Evolutionary conservation across 164 flowering plant genomes (phyloP).

Genomic region (Chimonanthus praecox): DNA sequence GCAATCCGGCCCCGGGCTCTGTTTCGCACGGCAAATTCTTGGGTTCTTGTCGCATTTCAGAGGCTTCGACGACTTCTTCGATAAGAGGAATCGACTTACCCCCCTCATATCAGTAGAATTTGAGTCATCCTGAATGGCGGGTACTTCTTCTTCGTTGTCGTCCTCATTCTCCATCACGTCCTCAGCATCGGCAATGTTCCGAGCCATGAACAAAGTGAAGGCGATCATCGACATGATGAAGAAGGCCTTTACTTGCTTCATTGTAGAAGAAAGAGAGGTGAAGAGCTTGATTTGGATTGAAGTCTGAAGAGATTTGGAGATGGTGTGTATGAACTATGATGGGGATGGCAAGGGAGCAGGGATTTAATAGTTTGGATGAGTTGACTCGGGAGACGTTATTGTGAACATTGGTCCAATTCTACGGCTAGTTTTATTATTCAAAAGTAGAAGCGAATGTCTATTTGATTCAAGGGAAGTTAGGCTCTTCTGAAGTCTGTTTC

Average conservation of each 20-base stretch:
- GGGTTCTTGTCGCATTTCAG: conserved; percentile 18
- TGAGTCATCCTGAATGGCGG: neutral
- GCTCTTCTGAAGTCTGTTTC: neutral
- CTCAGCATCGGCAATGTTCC: neutral
- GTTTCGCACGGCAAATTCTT: conserved; percentile 16
- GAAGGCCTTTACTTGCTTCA: conserved; percentile 4
- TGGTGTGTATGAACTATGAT: neutral
- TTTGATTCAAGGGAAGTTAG: neutral
- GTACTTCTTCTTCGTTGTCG: neutral
- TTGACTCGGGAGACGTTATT: neutral
- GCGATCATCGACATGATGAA: neutral
- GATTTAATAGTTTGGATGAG: neutral
- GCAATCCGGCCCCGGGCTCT: conserved; percentile 26
- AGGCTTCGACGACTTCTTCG: too few species aligned
- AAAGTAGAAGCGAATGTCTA: neutral
- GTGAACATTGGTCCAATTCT: neutral
- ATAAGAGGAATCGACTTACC: conserved; percentile 3
- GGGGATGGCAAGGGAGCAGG: neutral
- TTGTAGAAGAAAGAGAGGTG: neutral
- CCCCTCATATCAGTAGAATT: neutral
- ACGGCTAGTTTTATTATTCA: neutral
- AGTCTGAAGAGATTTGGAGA: neutral
- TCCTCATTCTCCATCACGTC: neutral
- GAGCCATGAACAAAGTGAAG: neutral
- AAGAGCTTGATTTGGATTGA: neutral